Evolutionary conservation across 1,284 basidiomycete species (phyloP).

Genomic region (Marasmius oreades): DNA sequence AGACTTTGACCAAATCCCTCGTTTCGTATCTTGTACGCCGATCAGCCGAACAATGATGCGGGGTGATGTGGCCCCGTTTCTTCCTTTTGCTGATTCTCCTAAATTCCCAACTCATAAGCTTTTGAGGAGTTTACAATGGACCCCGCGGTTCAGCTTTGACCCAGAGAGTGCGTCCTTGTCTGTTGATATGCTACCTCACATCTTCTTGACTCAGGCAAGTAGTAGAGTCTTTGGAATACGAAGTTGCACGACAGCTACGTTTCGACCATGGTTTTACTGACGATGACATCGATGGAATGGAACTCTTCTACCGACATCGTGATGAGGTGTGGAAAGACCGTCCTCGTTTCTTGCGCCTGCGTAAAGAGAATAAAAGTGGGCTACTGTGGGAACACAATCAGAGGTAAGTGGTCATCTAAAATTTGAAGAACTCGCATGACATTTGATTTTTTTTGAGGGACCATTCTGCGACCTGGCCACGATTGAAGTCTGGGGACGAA

Average conservation of each 20-base stretch:
- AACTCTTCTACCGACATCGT: neutral
- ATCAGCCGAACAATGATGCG: neutral
- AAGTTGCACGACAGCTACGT: neutral
- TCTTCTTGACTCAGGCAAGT: neutral
- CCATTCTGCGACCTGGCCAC: no score
- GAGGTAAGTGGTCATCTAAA: no score
- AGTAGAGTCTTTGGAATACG: neutral
- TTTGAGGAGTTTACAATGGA: neutral
- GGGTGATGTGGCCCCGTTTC: neutral
- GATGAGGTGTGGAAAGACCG: no score
- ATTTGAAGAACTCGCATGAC: no score
- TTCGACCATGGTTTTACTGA: neutral
- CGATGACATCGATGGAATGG: neutral
- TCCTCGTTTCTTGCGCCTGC: neutral
- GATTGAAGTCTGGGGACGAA: no score
- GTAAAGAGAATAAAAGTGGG: neutral
- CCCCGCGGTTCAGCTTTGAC: neutral
- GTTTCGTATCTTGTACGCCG: neutral
- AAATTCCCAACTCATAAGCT: neutral
- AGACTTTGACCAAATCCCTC: neutral
- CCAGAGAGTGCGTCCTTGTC: neutral
- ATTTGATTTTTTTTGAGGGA: neutral
- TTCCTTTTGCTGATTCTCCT: neutral
- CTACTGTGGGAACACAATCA: neutral
- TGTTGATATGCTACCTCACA: neutral